Evolutionary conservation across 2,329 filamentous ascomycete genomes (phyloP), one percentile per base, ranked within the genome.

Genomic region (Ophiostoma quercus): DNA sequence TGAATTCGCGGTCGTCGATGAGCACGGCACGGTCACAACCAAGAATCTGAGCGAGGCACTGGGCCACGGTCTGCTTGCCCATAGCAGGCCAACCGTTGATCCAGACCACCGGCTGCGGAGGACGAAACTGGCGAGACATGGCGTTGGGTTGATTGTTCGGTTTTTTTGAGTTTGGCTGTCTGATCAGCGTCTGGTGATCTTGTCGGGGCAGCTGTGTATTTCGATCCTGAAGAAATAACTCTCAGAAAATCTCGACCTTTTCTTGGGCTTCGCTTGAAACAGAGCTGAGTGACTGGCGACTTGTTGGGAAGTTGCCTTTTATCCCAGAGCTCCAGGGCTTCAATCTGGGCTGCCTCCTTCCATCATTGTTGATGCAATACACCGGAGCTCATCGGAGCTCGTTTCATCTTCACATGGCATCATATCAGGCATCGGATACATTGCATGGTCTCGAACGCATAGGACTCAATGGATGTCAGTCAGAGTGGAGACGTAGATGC

Each of bases 41-140:
- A 3, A 79, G 72, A 2, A 79, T 72, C 14, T 76, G 73, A n/a
- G 73, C 71, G 37, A 79, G 74, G 34, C 74, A 76, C 72, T 78
- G 76, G 47, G 77, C 77, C 1, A 78, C 74, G 6, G 77, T 75
- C 37, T 76, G 73, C 72, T 78, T 79, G 67, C 77, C 77, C 41
- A 77, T 74, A 67, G 76, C 77, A 2, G 75, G 76, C 75, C 75
- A 76, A 70, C 78, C 78, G 71, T 79, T 79, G 74, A 79, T 76
- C 71, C 75, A 77, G 41, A 79, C 73, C 4, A 78, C 67, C 5
- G 77, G 77, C 22, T 74, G 71, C 0, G 68, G 63, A 0, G 66
- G 57, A 7, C 66, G 65, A 14, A 47, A n/a, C n/a, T 34, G 60
- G 14, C 34, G 29, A 62, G 67, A 66, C 51, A 34, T 57, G 54